phyloP scores from a whole-genome alignment of 2,329 filamentous ascomycete species.

The Trichophyton rubrum region DNA sequence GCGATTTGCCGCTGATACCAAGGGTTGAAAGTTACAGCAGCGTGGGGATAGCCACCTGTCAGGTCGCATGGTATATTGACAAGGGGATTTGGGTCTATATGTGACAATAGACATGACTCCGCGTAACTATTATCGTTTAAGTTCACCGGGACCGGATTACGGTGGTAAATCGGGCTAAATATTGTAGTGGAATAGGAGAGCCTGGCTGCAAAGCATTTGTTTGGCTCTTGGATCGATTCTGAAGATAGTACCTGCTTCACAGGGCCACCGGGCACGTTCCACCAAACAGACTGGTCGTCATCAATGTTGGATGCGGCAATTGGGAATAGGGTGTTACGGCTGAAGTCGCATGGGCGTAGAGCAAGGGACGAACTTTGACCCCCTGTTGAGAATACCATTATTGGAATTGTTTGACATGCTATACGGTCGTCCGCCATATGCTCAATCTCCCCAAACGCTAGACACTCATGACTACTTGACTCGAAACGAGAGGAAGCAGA shows the following conservation, averaged over 20 bases:
- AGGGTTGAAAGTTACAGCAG: constrained; percentile 48
- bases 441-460: constrained; percentile 40
- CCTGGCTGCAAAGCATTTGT: constrained; percentile 40
- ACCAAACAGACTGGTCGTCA: constrained; percentile 19
- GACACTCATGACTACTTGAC: constrained; percentile 27
- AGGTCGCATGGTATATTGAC: constrained; percentile 31
- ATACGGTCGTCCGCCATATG: constrained; percentile 22
- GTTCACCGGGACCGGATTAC: constrained; percentile 16
- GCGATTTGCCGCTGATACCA: constrained; percentile 46
- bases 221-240: constrained; percentile 28
- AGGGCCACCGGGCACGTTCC: constrained; percentile 37
- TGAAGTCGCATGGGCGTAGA: constrained; percentile 19
- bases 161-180: constrained; percentile 34
- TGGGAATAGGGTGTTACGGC: not conserved
- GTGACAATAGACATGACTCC: constrained; percentile 14
- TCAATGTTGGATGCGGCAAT: not conserved
- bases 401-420: constrained; percentile 21
- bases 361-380: constrained; percentile 23
- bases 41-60: constrained; percentile 38
- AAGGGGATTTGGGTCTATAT: constrained; percentile 29
- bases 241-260: constrained; percentile 45
- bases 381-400: constrained; percentile 21
- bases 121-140: not conserved
- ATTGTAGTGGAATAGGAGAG: constrained; percentile 35
- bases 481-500: constrained; percentile 22